phyloP scores from a whole-genome alignment of 1,284 basidiomycete genomes.

The Ceratobasidium sp. region DNA sequence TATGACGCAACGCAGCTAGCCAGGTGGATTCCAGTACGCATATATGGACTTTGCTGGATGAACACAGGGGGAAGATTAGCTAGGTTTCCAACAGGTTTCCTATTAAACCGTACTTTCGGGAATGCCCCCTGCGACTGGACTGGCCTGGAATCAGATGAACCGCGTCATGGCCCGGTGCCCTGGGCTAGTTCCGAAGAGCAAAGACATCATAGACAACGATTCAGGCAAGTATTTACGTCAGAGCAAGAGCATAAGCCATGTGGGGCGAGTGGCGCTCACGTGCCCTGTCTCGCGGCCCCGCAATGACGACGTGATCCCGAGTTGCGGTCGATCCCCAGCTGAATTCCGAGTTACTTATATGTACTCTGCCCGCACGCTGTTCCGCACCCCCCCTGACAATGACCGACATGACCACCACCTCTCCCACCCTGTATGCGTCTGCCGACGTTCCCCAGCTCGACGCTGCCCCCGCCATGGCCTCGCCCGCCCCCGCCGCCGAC shows the following conservation, averaged over 20 bases:
- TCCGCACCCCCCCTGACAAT: slow-evolving; percentile 7
- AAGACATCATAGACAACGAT: not conserved
- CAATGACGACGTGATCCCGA: slow-evolving; percentile 9
- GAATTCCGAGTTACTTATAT: not conserved
- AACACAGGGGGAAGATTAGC: too few species aligned
- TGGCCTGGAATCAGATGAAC: not conserved
- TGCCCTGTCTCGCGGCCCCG: not conserved
- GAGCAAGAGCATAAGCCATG: not conserved
- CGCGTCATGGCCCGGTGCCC: slow-evolving; percentile 6
- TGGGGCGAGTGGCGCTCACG: slow-evolving; percentile 2
- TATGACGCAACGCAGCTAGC: too few species aligned
- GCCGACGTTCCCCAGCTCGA: slow-evolving; percentile 13
- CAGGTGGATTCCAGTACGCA: too few species aligned
- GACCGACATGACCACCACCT: slow-evolving; percentile 21
- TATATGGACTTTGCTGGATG: too few species aligned
- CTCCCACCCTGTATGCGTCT: slow-evolving; percentile 15
- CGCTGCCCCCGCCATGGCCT: not conserved
- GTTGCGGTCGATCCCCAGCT: slow-evolving; percentile 6
- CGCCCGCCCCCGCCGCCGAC: not conserved
- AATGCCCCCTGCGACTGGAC: too few species aligned
- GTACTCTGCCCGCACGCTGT: not conserved
- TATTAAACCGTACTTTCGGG: too few species aligned
- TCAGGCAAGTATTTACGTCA: slow-evolving; percentile 6
- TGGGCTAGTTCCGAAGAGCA: not conserved
- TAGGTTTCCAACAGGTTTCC: too few species aligned